Conservation (phyloP, 2,329 filamentous ascomycete genomes). For the Arachnopeziza araneosa region DNA sequence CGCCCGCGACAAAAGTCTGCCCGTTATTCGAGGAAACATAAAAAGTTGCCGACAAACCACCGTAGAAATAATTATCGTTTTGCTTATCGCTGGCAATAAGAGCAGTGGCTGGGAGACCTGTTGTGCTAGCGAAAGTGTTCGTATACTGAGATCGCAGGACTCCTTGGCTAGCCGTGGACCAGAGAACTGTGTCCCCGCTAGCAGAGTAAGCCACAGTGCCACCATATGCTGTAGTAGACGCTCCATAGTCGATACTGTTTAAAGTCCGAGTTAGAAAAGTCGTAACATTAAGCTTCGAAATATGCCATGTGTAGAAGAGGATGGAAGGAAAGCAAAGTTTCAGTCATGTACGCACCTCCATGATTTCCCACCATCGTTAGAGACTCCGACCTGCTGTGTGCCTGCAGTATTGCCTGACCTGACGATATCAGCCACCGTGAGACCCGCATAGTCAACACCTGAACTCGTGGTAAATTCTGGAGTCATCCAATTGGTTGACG, state of each 20-base stretch:
- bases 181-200: constrained; percentile 9
- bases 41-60: constrained; percentile 24
- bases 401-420: constrained; percentile 6
- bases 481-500: constrained; percentile 2
- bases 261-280: background rate
- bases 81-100: constrained; percentile 40
- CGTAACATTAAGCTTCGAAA: background rate
- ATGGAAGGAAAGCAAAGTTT: background rate
- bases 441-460: constrained; percentile 25
- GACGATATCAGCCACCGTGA: constrained; percentile 6
- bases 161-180: constrained; percentile 4
- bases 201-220: constrained; percentile 15
- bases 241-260: constrained; percentile 4
- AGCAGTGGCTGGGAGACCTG: constrained; percentile 36
- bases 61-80: constrained; percentile 14
- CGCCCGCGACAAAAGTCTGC: constrained; percentile 35
- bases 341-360: constrained; percentile 6
- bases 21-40: constrained; percentile 47
- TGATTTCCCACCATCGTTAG: constrained; percentile 8
- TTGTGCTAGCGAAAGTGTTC: constrained; percentile 39
- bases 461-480: constrained; percentile 14
- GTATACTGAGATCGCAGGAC: constrained; percentile 3
- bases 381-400: constrained; percentile 11
- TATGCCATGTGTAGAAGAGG: background rate
- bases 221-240: constrained; percentile 2